phyloP scores from a whole-genome alignment of 768 basidiomycete genomes.

The Plicaturopsis crispa region DNA sequence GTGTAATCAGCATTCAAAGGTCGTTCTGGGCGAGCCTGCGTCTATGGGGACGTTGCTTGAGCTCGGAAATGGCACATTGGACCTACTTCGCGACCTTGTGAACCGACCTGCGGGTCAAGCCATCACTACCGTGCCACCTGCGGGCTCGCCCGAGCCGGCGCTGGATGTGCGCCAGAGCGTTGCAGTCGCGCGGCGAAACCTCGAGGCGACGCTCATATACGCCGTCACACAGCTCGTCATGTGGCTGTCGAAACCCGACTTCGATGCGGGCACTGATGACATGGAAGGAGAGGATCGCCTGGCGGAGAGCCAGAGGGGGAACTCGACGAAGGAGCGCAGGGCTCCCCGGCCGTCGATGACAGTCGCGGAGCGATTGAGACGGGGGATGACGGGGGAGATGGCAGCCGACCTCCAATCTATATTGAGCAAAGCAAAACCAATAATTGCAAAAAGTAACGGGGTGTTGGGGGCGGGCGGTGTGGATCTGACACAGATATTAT shows the following conservation, averaged over 20 bases:
- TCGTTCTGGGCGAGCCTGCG: conserved; percentile 73
- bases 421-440: conserved; percentile 55
- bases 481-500: conserved; percentile 55
- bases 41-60: conserved; percentile 87
- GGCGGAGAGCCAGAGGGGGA: conserved; percentile 6
- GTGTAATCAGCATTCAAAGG: conserved; percentile 66
- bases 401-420: conserved; percentile 62
- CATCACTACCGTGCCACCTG: conserved; percentile 25
- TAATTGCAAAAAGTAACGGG: conserved; percentile 52
- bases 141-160: conserved; percentile 17
- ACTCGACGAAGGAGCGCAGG: conserved; percentile 29
- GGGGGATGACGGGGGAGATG: conserved; percentile 80
- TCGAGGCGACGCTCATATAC: conserved; percentile 66
- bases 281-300: conserved; percentile 18
- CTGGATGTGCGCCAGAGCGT: conserved; percentile 51
- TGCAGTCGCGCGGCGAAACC: conserved; percentile 46
- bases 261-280: conserved; percentile 36
- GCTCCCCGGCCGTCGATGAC: conserved; percentile 37
- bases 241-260: conserved; percentile 71
- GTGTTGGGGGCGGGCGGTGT: conserved; percentile 36
- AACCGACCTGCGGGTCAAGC: conserved; percentile 53
- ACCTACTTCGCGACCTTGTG: conserved; percentile 62
- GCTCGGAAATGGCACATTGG: conserved; percentile 69
- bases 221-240: conserved; percentile 70
- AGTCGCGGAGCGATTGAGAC: conserved; percentile 56